A percentile compares a stretch with the other conserved stretches of the same genome.
phyloP scores from a whole-genome alignment of 169 alveolate species.

The Prorocentrum cordatum region DNA sequence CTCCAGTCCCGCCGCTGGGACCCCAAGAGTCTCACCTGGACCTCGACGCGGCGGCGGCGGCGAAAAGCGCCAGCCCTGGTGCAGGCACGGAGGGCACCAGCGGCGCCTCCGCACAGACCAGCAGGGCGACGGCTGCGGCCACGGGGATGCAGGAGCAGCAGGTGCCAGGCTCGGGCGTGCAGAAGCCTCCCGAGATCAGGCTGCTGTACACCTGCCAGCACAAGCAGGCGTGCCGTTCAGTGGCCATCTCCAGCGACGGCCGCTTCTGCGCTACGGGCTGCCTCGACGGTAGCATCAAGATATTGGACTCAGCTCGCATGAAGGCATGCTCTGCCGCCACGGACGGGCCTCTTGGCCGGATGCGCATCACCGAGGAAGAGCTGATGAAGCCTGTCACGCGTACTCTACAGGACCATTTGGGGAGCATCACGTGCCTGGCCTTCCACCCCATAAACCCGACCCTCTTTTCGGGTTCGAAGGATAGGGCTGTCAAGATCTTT shows the following conservation, averaged over 20 bases:
- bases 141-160: no score
- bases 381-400: constrained; percentile 65
- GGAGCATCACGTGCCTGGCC: constrained; percentile 43
- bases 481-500: constrained; percentile 32
- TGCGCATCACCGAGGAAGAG: constrained; percentile 63
- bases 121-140: no score
- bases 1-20: constrained; percentile 50
- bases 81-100: not conserved
- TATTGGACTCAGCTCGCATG: constrained; percentile 25
- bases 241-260: constrained; percentile 44
- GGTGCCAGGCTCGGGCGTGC: no score
- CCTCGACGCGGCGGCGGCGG: constrained; percentile 13
- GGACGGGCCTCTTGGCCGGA: constrained; percentile 58
- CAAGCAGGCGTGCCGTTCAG: constrained; percentile 39
- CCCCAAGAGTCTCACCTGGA: constrained; percentile 20
- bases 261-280: constrained; percentile 62
- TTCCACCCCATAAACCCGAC: constrained; percentile 62
- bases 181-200: constrained; percentile 63
- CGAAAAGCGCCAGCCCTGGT: no score
- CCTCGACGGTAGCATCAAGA: constrained; percentile 49
- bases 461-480: constrained; percentile 19
- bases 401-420: not conserved
- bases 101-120: no score
- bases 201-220: constrained; percentile 33
- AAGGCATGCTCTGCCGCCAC: constrained; percentile 53